phyloP scores from a whole-genome alignment of 805 yeast genomes.

The Komagataella populi region DNA sequence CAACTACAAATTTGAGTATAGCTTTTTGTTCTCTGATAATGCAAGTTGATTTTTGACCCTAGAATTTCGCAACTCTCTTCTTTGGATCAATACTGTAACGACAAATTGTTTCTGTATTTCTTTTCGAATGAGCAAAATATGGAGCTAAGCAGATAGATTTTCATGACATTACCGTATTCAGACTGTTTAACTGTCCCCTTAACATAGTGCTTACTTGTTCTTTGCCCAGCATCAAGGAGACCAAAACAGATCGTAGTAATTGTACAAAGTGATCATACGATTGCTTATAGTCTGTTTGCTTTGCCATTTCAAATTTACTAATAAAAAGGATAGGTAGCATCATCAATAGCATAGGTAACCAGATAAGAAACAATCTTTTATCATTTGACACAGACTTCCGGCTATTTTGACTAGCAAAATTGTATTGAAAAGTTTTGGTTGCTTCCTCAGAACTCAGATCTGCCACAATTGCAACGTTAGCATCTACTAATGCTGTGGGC shows the following conservation, averaged over 20 bases:
- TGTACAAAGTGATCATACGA: slow-evolving; percentile 20
- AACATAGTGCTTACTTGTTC: slow-evolving; percentile 31
- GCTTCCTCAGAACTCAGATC: slow-evolving; percentile 1
- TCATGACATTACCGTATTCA: slow-evolving; percentile 24
- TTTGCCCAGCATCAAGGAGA: slow-evolving; percentile 37
- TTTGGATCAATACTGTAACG: background rate
- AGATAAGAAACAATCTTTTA: slow-evolving; percentile 75
- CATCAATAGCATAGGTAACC: slow-evolving; percentile 68
- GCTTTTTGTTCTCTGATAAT: slow-evolving; percentile 9
- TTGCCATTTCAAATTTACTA: slow-evolving; percentile 11
- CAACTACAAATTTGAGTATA: slow-evolving; percentile 25
- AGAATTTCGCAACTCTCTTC: background rate
- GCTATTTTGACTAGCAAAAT: slow-evolving; percentile 9
- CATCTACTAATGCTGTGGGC: slow-evolving; percentile 1
- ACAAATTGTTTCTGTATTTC: too few species aligned
- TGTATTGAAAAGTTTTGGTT: slow-evolving; percentile 6
- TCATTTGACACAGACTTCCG: slow-evolving; percentile 50
- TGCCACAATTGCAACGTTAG: background rate
- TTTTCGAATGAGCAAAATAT: too few species aligned
- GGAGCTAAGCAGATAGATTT: too few species aligned
- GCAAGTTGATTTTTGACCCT: background rate
- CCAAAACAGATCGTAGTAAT: slow-evolving; percentile 27
- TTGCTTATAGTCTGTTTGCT: background rate
- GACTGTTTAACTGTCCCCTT: slow-evolving; percentile 21
- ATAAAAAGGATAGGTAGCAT: slow-evolving; percentile 28